Evolutionary conservation across 148 eudicot species (phyloP).

Genomic region (Linanthus parryae): DNA sequence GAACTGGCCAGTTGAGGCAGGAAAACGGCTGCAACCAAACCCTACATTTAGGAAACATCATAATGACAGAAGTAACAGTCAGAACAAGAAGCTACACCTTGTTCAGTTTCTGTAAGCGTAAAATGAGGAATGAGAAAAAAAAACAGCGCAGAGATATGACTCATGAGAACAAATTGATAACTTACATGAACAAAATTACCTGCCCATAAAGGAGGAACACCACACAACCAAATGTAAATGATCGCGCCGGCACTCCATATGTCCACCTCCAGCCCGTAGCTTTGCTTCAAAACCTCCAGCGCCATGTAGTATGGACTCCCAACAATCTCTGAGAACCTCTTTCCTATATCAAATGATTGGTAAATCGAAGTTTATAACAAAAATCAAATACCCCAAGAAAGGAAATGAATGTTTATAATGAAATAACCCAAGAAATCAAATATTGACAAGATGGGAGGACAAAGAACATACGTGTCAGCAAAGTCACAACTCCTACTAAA

Average conservation of each 20-base stretch:
- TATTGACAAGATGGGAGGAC: too few species aligned
- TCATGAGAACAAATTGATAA: background rate
- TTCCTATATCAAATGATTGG: slow-evolving; percentile 3
- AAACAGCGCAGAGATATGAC: background rate
- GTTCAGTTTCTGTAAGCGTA: slow-evolving; percentile 34
- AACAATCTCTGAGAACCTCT: slow-evolving; percentile 10
- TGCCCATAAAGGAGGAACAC: slow-evolving; percentile 16
- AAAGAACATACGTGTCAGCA: too few species aligned
- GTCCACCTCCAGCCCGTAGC: slow-evolving; percentile 9
- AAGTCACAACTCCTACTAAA: too few species aligned
- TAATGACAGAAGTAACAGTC: too few species aligned
- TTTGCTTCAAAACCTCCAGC: slow-evolving; percentile 5
- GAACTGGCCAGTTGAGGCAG: too few species aligned
- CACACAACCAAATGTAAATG: slow-evolving; percentile 8
- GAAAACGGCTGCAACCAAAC: too few species aligned
- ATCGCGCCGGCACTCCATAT: slow-evolving; percentile 11
- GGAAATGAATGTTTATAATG: too few species aligned
- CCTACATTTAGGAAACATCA: too few species aligned
- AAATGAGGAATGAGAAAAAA: background rate
- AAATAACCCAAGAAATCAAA: too few species aligned
- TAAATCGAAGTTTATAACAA: too few species aligned
- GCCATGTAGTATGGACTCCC: slow-evolving; percentile 14
- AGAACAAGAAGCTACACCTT: slow-evolving; percentile 78
- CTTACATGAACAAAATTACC: background rate
- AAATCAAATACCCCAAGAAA: too few species aligned